Evolutionary conservation across 2,329 filamentous ascomycete genomes (phyloP).

Genomic region (Aspergillus unguis): DNA sequence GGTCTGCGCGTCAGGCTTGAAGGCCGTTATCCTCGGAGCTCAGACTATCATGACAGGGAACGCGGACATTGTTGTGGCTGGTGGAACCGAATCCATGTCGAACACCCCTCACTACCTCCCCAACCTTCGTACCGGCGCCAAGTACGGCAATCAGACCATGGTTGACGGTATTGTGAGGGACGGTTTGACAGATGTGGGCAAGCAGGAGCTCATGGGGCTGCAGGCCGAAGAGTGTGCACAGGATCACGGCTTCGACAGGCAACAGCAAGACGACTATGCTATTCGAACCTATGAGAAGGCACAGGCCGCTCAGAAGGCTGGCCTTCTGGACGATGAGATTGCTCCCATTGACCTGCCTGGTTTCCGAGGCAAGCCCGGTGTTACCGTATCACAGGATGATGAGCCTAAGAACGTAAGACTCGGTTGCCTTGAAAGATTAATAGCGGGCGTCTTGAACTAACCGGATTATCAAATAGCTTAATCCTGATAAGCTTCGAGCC

Average conservation of each 20-base stretch:
- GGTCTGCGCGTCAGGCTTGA: conserved; percentile 93
- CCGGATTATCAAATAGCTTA: conserved; percentile 49
- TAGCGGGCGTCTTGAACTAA: neutral
- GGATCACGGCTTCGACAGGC: conserved; percentile 76
- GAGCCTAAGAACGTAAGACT: conserved; percentile 80
- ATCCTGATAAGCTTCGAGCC: conserved; percentile 74
- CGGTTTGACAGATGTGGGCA: conserved; percentile 83
- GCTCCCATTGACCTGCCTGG: conserved; percentile 82
- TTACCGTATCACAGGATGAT: conserved; percentile 80
- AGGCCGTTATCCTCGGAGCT: conserved; percentile 89
- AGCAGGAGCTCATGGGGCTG: conserved; percentile 95
- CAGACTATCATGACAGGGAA: conserved; percentile 98
- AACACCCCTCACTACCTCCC: conserved; percentile 96
- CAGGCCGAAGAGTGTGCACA: conserved; percentile 86
- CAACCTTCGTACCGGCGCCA: conserved; percentile 78
- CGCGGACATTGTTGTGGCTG: conserved; percentile 87
- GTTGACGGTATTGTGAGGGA: conserved; percentile 93
- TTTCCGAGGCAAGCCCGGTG: conserved; percentile 81
- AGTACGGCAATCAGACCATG: conserved; percentile 87
- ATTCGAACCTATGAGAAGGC: conserved; percentile 94
- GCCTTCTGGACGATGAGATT: conserved; percentile 82
- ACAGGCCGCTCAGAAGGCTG: conserved; percentile 76
- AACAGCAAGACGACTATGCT: conserved; percentile 91
- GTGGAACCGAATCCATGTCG: conserved; percentile 97
- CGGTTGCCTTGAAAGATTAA: neutral